Conservation (phyloP, 2,329 filamentous ascomycete species). For the Penicillium sp. region DNA sequence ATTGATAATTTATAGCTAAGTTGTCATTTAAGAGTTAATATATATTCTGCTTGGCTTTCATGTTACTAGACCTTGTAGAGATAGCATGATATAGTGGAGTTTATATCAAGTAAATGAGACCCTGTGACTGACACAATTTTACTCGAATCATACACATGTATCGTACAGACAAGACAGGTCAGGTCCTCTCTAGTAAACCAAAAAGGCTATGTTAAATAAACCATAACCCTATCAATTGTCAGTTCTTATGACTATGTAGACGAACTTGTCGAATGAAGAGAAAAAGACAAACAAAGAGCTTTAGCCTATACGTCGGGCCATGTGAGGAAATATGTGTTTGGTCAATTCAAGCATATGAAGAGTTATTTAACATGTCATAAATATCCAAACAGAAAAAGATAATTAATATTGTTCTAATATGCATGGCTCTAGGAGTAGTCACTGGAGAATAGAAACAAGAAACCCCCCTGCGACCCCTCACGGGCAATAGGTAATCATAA, state of each 20-base stretch:
- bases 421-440: constrained; percentile 13
- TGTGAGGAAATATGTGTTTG: not conserved
- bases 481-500: constrained; percentile 11
- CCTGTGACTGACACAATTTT: not conserved
- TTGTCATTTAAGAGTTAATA: not conserved
- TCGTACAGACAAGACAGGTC: not conserved
- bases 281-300: not conserved
- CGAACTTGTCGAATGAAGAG: not conserved
- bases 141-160: not conserved
- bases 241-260: not conserved
- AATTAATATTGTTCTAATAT: constrained; percentile 24
- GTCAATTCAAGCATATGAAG: not conserved
- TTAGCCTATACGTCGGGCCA: not conserved
- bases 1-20: rapidly evolving
- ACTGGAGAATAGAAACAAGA: constrained; percentile 8
- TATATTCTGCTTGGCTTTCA: no score
- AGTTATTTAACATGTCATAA: not conserved
- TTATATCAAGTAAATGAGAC: not conserved
- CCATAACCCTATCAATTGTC: not conserved
- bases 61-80: no score
- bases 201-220: not conserved
- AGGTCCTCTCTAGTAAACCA: not conserved
- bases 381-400: not conserved
- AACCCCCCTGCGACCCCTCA: constrained; percentile 9
- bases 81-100: not conserved